Conservation (phyloP, 1,139 yeast species). For the Pichia sp. region DNA sequence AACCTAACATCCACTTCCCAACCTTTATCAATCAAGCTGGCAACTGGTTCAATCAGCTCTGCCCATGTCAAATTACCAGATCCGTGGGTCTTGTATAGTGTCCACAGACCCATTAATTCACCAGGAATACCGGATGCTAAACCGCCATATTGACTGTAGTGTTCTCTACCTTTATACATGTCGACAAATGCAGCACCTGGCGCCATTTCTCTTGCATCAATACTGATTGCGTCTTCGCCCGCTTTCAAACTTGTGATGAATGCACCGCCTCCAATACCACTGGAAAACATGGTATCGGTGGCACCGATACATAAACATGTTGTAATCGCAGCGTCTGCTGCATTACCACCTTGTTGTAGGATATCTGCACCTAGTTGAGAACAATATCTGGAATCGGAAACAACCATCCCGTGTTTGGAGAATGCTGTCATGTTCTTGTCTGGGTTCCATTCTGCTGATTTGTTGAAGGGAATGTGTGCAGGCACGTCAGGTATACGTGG, state of each 20-base stretch:
- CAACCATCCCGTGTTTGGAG: conserved; percentile 62
- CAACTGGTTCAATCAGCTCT: conserved; percentile 75
- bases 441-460: conserved; percentile 40
- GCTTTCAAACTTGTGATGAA: conserved; percentile 56
- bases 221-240: conserved; percentile 49
- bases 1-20: conserved; percentile 57
- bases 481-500: conserved; percentile 25
- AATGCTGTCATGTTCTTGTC: conserved; percentile 34
- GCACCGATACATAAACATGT: conserved; percentile 88
- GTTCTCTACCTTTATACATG: conserved; percentile 55
- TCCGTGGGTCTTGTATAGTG: conserved; percentile 58
- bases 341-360: conserved; percentile 60
- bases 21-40: conserved; percentile 64
- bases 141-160: conserved; percentile 71
- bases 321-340: conserved; percentile 93
- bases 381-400: conserved; percentile 72
- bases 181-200: conserved; percentile 60
- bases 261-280: conserved; percentile 95
- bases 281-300: conserved; percentile 68
- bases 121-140: conserved; percentile 88
- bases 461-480: conserved; percentile 29
- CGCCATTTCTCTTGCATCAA: conserved; percentile 90
- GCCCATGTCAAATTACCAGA: conserved; percentile 72
- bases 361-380: conserved; percentile 67
- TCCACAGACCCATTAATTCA: conserved; percentile 77